These are phyloP conservation scores for Dunaliella sp. DNA, from an alignment of 139 green algal genomes.

Conservation along the genomic window DNA sequence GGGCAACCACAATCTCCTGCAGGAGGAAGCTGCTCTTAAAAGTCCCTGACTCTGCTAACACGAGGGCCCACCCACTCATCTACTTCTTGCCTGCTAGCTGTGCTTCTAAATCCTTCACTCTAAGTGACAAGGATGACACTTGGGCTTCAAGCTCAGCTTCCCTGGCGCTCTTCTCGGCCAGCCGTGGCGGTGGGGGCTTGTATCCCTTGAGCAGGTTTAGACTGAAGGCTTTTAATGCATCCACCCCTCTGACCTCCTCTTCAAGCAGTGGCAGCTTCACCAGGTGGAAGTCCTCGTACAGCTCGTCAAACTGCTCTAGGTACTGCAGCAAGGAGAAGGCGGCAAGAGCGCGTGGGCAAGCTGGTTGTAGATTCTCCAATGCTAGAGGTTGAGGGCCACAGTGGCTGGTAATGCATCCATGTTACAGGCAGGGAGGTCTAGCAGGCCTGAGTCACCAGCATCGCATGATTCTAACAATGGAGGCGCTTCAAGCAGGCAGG, in stretches of 20 bases:
- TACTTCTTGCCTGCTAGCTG: no score
- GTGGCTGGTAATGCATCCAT: no score
- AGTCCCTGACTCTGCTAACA: no score
- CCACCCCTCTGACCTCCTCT: constrained; percentile 79
- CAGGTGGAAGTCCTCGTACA: constrained; percentile 96
- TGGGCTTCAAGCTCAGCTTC: constrained; percentile 46
- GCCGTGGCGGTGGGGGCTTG: constrained; percentile 21
- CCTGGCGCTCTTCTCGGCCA: background rate
- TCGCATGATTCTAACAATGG: no score
- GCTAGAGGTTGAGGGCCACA: no score
- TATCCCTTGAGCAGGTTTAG: constrained; percentile 64
- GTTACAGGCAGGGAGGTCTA: no score
- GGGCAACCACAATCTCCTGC: no score
- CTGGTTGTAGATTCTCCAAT: no score
- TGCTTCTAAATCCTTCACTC: constrained; percentile 32
- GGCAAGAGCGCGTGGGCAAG: background rate
- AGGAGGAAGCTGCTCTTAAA: no score
- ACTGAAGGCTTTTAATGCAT: constrained; percentile 68
- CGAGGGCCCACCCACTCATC: no score
- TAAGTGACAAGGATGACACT: constrained; percentile 34
- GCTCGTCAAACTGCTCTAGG: constrained; percentile 86
- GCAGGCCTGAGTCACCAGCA: no score
- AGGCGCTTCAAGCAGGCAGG: no score
- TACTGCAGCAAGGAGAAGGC: constrained; percentile 49
- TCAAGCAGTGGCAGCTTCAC: constrained; percentile 84